A percentile compares a stretch with the other conserved stretches of the same genome.
Conservation (phyloP, 2,329 filamentous ascomycete genomes). For the Colletotrichum echinochloae region DNA sequence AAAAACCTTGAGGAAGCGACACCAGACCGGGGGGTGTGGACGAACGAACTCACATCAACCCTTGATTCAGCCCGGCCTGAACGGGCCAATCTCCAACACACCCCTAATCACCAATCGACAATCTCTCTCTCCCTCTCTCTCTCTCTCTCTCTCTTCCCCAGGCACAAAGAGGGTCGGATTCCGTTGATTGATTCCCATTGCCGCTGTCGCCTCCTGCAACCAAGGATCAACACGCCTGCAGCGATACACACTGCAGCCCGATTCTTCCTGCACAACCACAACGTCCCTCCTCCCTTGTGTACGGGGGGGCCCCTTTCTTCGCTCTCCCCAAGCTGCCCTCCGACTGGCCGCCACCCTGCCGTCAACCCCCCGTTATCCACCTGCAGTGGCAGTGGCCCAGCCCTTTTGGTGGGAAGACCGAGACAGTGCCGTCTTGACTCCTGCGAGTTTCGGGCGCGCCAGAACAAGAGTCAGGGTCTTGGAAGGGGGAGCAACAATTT, state of each 20-base stretch:
- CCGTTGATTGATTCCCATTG: slow-evolving; percentile 11
- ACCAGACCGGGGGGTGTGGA: slow-evolving; percentile 24
- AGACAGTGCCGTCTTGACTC: slow-evolving; percentile 31
- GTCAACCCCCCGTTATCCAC: slow-evolving; percentile 16
- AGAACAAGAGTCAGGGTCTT: slow-evolving; percentile 34
- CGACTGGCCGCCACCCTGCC: slow-evolving; percentile 29
- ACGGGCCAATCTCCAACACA: slow-evolving; percentile 22
- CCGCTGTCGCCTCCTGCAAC: slow-evolving; percentile 11
- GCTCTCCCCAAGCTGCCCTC: slow-evolving; percentile 2
- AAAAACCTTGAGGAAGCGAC: slow-evolving; percentile 3
- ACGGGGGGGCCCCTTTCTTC: background rate
- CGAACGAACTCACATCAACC: slow-evolving; percentile 33
- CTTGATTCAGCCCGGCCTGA: slow-evolving; percentile 20
- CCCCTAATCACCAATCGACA: background rate
- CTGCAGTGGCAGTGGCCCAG: slow-evolving; percentile 18
- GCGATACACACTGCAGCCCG: slow-evolving; percentile 11
- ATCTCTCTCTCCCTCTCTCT: background rate
- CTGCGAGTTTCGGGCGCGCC: slow-evolving; percentile 34
- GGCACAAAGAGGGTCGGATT: slow-evolving; percentile 15
- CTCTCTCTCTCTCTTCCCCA: background rate
- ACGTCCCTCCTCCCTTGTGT: background rate
- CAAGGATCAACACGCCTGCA: slow-evolving; percentile 6
- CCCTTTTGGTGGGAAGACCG: slow-evolving; percentile 30
- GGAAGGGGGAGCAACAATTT: slow-evolving; percentile 17
- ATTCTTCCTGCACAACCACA: background rate